A percentile compares a stretch with the other conserved stretches of the same genome.
These are phyloP conservation scores for Tagetes patula DNA, from an alignment of 129 eudicot species.

Conservation along the genomic window DNA sequence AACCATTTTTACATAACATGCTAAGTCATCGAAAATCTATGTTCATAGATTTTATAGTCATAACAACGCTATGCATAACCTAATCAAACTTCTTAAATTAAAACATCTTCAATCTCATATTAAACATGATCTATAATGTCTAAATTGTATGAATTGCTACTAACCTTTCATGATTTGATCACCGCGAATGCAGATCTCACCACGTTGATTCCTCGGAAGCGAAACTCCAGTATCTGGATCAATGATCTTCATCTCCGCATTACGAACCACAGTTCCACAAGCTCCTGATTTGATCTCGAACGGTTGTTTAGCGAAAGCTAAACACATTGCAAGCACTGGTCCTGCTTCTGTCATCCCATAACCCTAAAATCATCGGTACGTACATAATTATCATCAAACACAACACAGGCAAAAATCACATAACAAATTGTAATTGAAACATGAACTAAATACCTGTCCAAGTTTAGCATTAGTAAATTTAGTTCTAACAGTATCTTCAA, in stretches of 20 bases:
- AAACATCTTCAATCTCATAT: too few relatives aligned
- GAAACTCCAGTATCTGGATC: constrained; percentile 67
- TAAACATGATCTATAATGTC: background rate
- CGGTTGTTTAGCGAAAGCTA: constrained; percentile 91
- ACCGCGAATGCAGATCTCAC: constrained; percentile 93
- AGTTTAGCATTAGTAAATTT: constrained; percentile 79
- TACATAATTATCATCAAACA: constrained; percentile 1
- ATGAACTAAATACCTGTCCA: constrained; percentile 62
- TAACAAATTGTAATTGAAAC: background rate
- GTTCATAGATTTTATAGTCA: too few relatives aligned
- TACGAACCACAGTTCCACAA: constrained; percentile 85
- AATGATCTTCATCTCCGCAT: constrained; percentile 84
- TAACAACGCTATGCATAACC: too few relatives aligned
- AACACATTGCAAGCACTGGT: constrained; percentile 88
- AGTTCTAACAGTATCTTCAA: constrained; percentile 69
- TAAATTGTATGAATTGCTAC: background rate
- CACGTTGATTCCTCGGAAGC: constrained; percentile 68
- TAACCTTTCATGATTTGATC: constrained; percentile 94
- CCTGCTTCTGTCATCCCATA: constrained; percentile 99
- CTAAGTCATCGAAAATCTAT: too few relatives aligned
- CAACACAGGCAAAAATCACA: background rate
- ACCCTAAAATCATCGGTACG: constrained; percentile 45
- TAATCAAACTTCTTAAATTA: too few relatives aligned
- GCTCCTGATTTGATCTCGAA: constrained; percentile 82
- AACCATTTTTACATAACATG: too few relatives aligned